These are phyloP conservation scores for Dictyostelium discoideum DNA, from an alignment of 78 protist genomes.

Conservation along the genomic window DNA sequence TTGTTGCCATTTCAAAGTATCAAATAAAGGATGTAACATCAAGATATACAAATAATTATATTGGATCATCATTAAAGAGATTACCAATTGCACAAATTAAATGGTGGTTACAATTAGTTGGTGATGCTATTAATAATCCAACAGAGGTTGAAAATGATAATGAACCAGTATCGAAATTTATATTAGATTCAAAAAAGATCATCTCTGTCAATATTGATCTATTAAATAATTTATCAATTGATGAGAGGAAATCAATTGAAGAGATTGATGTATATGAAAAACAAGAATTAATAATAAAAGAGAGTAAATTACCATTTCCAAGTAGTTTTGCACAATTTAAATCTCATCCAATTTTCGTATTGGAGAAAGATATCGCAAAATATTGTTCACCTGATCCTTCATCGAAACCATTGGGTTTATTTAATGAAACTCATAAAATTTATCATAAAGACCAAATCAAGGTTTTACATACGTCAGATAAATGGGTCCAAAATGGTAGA, in stretches of 20 bases:
- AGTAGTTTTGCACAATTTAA: slow-evolving; percentile 23
- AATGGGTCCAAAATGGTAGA: slow-evolving; percentile 76
- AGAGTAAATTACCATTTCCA: slow-evolving; percentile 23
- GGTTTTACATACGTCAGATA: slow-evolving; percentile 57
- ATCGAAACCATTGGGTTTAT: slow-evolving; percentile 47
- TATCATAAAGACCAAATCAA: slow-evolving; percentile 18
- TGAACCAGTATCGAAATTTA: neutral
- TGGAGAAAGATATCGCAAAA: slow-evolving; percentile 62
- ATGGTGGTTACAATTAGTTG: slow-evolving; percentile 30
- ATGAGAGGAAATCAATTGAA: neutral
- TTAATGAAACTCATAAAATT: slow-evolving; percentile 18
- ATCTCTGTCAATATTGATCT: neutral
- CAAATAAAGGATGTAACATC: slow-evolving; percentile 56
- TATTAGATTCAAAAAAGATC: neutral
- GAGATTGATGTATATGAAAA: neutral
- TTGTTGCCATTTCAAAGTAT: neutral
- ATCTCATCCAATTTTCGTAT: slow-evolving; percentile 33
- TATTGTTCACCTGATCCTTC: slow-evolving; percentile 24
- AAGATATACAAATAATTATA: slow-evolving; percentile 51
- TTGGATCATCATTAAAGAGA: slow-evolving; percentile 30
- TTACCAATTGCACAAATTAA: slow-evolving; percentile 10
- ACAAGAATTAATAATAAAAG: neutral
- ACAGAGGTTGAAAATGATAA: neutral
- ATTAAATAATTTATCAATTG: neutral
- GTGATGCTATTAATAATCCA: neutral